Conservation (phyloP, 192 early-diverging fungal genomes). For the Coemansia sp. region DNA sequence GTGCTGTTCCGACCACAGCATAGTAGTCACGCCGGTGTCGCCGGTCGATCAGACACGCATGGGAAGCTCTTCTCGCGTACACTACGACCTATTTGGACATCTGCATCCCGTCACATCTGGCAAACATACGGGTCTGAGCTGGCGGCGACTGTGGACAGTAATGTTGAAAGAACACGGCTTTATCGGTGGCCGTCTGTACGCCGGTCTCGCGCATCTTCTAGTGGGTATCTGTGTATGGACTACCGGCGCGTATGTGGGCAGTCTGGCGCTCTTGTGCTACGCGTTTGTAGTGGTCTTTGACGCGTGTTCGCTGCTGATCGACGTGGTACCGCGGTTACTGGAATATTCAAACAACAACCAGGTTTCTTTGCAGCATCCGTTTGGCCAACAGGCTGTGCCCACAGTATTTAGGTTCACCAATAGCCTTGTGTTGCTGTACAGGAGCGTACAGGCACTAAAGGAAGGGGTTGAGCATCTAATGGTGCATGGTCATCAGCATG, state of each 20-base stretch:
- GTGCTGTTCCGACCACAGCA: not conserved
- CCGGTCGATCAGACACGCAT: not conserved
- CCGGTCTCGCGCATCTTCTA: not conserved
- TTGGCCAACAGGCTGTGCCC: conserved; percentile 29
- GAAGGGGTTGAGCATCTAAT: conserved; percentile 45
- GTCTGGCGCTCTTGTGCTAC: not conserved
- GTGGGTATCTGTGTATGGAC: not conserved
- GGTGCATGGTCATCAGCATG: conserved; percentile 29
- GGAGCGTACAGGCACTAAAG: conserved; percentile 41
- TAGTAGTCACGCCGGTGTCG: not conserved
- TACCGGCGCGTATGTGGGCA: not conserved
- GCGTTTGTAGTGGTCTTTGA: conserved; percentile 7
- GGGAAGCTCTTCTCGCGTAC: not conserved
- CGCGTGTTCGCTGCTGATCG: conserved; percentile 32
- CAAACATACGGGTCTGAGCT: not conserved
- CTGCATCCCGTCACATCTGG: not conserved
- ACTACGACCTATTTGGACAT: not conserved
- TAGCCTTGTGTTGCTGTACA: conserved; percentile 34
- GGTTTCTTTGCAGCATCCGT: conserved; percentile 25
- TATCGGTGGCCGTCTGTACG: conserved; percentile 2
- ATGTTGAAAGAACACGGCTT: not conserved
- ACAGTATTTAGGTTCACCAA: conserved; percentile 45
- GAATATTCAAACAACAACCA: conserved; percentile 39
- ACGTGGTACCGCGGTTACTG: conserved; percentile 21
- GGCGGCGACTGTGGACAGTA: not conserved